Conservation (phyloP, 2,329 filamentous ascomycete species). For the Trichoderma pleuroti region DNA sequence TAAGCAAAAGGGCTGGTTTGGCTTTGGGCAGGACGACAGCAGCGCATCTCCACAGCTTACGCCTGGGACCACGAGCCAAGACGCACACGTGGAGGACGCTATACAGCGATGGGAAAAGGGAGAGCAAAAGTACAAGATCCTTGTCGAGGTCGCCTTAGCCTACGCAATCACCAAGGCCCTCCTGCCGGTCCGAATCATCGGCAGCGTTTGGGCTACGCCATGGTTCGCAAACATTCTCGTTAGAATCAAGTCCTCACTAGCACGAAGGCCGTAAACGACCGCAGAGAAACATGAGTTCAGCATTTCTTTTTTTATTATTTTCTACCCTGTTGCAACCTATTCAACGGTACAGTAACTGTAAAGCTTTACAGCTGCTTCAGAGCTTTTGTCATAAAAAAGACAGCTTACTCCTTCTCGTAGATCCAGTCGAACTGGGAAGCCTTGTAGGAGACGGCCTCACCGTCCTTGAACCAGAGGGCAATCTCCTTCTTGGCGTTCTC, state of each 20-base stretch:
- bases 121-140: slow-evolving; percentile 52
- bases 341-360: neutral
- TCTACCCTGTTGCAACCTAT: slow-evolving; percentile 23
- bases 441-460: slow-evolving; percentile 84
- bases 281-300: neutral
- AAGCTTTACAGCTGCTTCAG: neutral
- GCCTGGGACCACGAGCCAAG: slow-evolving; percentile 20
- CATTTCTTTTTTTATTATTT: slow-evolving; percentile 26
- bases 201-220: slow-evolving; percentile 85
- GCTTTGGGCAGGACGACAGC: slow-evolving; percentile 44
- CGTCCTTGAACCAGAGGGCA: slow-evolving; percentile 92
- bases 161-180: slow-evolving; percentile 88
- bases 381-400: slow-evolving; percentile 5
- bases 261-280: slow-evolving; percentile 26
- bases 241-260: slow-evolving; percentile 33
- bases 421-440: slow-evolving; percentile 84
- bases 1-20: slow-evolving; percentile 76
- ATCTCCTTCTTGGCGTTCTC: slow-evolving; percentile 99
- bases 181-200: slow-evolving; percentile 69
- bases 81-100: slow-evolving; percentile 26
- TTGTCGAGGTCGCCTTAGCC: slow-evolving; percentile 74
- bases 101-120: slow-evolving; percentile 37
- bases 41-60: slow-evolving; percentile 20
- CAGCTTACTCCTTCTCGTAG: slow-evolving; percentile 77
- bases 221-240: slow-evolving; percentile 77